Evolutionary conservation across 305 asterid genomes (phyloP), one percentile per base, ranked within the genome.

Genomic region (Coffea humblotiana): DNA sequence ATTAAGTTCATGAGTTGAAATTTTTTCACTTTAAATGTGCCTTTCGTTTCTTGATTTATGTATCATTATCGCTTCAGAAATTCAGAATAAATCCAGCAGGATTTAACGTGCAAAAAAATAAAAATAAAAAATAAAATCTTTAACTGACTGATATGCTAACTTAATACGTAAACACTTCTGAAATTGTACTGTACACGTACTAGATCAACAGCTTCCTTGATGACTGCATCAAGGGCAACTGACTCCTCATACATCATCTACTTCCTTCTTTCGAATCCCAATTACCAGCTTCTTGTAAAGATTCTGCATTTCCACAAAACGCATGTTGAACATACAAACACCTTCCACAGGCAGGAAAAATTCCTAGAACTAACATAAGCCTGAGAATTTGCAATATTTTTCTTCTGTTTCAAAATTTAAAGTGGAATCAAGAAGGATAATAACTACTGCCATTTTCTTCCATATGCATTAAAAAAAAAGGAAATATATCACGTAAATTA

Each of bases 191-290:
- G n/a, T 13, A 72, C 49, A 69, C 82, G 16, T 81, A 89, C 93
- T 85, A 90, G 88, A 85, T 90, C 90, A 86, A 90, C 90, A 74
- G 84, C 87, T 88, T 90, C 93, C 82, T 78, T 87, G 74, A 76
- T 79, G 75, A 90, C 75, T 6, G 89, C 87, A 63, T 87, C 89
- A 19, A 88, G 89, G 43, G 85, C 87, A 25, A 79, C n/a, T 35
- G 93, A 85, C 56, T 77, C 84, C 43, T 83, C 90, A 16, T 84
- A 88, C 88, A 87, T 87, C 58, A 23, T 66, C 61, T 68, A 49
- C 27, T 71, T 79, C 61, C 70, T 81, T 65, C 60, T 18, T 14
- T 56, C 75, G 58, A 51, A 71, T 76, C 0, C 25, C n/a, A 32
- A 61, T 14, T 40, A 66, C 79, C 48, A 8, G 43, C 35, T 43